A percentile compares a stretch with the other conserved stretches of the same genome.
Conservation (phyloP, 106 monocot genomes). For the Hemerocallis citrina region DNA sequence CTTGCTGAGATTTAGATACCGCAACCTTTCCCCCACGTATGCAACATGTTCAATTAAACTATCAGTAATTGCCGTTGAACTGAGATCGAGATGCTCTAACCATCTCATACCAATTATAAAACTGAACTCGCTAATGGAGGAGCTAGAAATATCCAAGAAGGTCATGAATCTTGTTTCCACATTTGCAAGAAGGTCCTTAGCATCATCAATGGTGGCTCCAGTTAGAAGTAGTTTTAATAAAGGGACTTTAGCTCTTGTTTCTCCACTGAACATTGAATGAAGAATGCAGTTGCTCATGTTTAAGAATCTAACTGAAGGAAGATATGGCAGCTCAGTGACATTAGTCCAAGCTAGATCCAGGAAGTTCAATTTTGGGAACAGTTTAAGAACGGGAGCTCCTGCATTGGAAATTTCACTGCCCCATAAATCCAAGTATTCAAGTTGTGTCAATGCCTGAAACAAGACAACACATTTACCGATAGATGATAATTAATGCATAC, state of each 20-base stretch:
- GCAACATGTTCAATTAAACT: slow-evolving; percentile 40
- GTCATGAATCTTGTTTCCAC: slow-evolving; percentile 35
- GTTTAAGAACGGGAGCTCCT: slow-evolving; percentile 41
- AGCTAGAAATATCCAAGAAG: slow-evolving; percentile 63
- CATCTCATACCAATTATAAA: slow-evolving; percentile 39
- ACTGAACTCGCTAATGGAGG: slow-evolving; percentile 29
- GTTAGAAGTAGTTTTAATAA: slow-evolving; percentile 46
- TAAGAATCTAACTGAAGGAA: slow-evolving; percentile 48
- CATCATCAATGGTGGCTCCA: slow-evolving; percentile 47
- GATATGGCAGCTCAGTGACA: slow-evolving; percentile 52
- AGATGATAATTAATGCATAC: too few species aligned
- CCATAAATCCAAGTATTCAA: slow-evolving; percentile 84
- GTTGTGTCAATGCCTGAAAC: slow-evolving; percentile 47
- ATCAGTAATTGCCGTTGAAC: slow-evolving; percentile 38
- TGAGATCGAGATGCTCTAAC: slow-evolving; percentile 67
- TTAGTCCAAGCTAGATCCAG: slow-evolving; percentile 86
- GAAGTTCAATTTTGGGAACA: slow-evolving; percentile 50
- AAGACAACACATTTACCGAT: slow-evolving; percentile 3
- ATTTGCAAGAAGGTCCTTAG: slow-evolving; percentile 27
- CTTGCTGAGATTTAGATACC: slow-evolving; percentile 49
- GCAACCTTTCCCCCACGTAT: slow-evolving; percentile 39
- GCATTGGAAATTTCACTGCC: slow-evolving; percentile 63
- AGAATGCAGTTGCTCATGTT: slow-evolving; percentile 84
- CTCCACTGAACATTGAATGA: slow-evolving; percentile 40
- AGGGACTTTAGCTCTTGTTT: slow-evolving; percentile 7